These are phyloP conservation scores for Amanita phalloides DNA, from an alignment of 768 basidiomycete genomes.

Conservation along the genomic window DNA sequence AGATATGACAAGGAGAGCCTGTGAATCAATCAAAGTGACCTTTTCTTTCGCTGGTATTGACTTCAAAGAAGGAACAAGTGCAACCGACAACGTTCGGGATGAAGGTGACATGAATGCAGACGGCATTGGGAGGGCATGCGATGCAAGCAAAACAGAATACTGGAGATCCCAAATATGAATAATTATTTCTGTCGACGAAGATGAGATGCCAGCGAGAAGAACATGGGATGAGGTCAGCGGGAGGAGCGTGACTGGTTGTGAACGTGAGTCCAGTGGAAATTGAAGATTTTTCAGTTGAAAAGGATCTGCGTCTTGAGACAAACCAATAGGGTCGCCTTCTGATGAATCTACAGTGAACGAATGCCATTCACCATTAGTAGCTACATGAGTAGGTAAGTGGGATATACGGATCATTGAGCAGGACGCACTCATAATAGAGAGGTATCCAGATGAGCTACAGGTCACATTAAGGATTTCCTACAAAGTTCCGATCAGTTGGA, in stretches of 20 bases:
- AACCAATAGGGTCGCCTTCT: constrained; percentile 19
- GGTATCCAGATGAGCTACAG: constrained; percentile 34
- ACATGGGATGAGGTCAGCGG: constrained; percentile 49
- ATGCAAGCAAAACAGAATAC: constrained; percentile 53
- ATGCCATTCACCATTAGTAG: constrained; percentile 32
- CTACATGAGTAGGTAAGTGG: constrained; percentile 16
- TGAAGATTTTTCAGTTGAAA: constrained; percentile 15
- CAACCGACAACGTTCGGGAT: not conserved
- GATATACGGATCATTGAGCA: not conserved
- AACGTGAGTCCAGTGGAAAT: constrained; percentile 11
- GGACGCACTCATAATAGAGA: constrained; percentile 40
- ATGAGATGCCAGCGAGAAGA: constrained; percentile 36
- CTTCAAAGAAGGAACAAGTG: constrained; percentile 11
- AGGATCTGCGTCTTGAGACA: constrained; percentile 7
- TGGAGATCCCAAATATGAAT: constrained; percentile 63
- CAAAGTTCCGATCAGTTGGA: constrained; percentile 2
- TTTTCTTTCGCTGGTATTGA: not conserved
- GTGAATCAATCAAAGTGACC: constrained; percentile 21
- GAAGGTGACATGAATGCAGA: constrained; percentile 22
- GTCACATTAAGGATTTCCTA: constrained; percentile 29
- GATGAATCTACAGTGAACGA: constrained; percentile 18
- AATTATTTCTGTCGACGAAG: constrained; percentile 30
- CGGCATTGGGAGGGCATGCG: constrained; percentile 40
- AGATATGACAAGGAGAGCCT: constrained; percentile 39
- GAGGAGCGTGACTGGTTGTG: constrained; percentile 24